Evolutionary conservation across 2,329 filamentous ascomycete genomes (phyloP).

Genomic region (Xylaria sp.): DNA sequence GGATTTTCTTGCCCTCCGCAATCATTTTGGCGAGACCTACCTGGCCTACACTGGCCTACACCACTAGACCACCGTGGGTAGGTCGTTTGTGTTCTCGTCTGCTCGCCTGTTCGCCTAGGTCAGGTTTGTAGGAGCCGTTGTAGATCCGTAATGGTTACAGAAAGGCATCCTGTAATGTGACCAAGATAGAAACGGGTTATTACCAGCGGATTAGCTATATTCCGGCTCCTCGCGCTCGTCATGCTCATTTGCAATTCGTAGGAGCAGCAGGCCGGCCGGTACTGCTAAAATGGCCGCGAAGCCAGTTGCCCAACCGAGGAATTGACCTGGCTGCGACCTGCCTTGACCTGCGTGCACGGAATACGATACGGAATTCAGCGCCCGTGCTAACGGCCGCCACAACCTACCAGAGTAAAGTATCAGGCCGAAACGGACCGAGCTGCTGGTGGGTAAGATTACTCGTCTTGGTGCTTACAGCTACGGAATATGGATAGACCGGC

Average conservation of each 20-base stretch:
- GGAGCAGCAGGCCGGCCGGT: background rate
- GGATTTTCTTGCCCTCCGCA: background rate
- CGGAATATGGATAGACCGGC: background rate
- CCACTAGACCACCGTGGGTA: background rate
- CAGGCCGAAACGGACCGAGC: background rate
- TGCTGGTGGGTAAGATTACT: background rate
- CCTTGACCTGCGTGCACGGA: background rate
- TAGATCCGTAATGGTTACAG: background rate
- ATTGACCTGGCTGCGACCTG: background rate
- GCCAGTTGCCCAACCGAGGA: background rate
- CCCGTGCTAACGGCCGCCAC: background rate
- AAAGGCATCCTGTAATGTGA: background rate
- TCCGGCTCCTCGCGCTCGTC: too few species aligned
- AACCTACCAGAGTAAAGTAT: too few species aligned
- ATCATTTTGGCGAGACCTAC: background rate
- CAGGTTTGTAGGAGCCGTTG: background rate
- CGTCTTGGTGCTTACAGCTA: background rate
- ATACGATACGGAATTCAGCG: too few species aligned
- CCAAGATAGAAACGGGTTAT: background rate
- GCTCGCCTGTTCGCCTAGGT: background rate
- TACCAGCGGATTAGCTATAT: background rate
- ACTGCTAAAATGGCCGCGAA: background rate
- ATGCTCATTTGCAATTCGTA: background rate
- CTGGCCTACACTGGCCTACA: background rate
- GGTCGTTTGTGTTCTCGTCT: background rate